Percentiles rank a stretch among this genome's conserved stretches.
These are phyloP conservation scores for Pyrrhoderma lamaoense DNA, from an alignment of 1,284 basidiomycete genomes.

Conservation along the genomic window DNA sequence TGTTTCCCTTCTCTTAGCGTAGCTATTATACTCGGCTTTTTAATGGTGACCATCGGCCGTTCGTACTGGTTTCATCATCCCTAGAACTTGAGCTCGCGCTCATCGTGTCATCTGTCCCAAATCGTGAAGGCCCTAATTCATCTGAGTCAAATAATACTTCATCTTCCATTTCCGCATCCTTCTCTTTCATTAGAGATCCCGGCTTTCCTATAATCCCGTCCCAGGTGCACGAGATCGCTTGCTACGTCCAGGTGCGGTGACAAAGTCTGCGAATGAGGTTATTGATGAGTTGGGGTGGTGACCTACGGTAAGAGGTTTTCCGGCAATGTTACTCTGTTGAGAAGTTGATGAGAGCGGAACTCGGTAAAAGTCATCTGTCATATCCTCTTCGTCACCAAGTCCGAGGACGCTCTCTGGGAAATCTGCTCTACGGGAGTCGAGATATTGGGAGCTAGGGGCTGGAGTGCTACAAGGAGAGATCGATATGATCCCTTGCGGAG, in stretches of 20 bases:
- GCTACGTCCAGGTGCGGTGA: slow-evolving; percentile 37
- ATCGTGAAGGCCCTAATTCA: slow-evolving; percentile 17
- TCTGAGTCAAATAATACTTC: slow-evolving; percentile 21
- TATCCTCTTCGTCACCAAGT: slow-evolving; percentile 37
- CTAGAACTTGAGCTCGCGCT: slow-evolving; percentile 20
- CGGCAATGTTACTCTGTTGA: slow-evolving; percentile 6
- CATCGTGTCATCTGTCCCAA: slow-evolving; percentile 18
- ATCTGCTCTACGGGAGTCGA: slow-evolving; percentile 33
- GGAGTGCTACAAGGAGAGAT: slow-evolving; percentile 54
- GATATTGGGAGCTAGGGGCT: slow-evolving; percentile 23
- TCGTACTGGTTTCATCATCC: slow-evolving; percentile 15
- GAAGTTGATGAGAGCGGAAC: slow-evolving; percentile 42
- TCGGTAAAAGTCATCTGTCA: slow-evolving; percentile 58
- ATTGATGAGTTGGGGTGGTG: slow-evolving; percentile 28
- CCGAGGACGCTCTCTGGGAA: slow-evolving; percentile 39
- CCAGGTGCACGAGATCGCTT: slow-evolving; percentile 9
- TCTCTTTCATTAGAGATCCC: not conserved
- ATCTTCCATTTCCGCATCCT: slow-evolving; percentile 14
- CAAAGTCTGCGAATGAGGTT: slow-evolving; percentile 51
- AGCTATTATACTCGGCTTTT: not conserved
- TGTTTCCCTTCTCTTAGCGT: too few species aligned
- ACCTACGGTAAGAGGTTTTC: slow-evolving; percentile 17
- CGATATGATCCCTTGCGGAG: slow-evolving; percentile 90
- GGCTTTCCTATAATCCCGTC: not conserved
- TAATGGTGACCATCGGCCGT: slow-evolving; percentile 10